These are phyloP conservation scores for Artemisia argyi DNA, from an alignment of 129 eudicot genomes.

Conservation along the genomic window DNA sequence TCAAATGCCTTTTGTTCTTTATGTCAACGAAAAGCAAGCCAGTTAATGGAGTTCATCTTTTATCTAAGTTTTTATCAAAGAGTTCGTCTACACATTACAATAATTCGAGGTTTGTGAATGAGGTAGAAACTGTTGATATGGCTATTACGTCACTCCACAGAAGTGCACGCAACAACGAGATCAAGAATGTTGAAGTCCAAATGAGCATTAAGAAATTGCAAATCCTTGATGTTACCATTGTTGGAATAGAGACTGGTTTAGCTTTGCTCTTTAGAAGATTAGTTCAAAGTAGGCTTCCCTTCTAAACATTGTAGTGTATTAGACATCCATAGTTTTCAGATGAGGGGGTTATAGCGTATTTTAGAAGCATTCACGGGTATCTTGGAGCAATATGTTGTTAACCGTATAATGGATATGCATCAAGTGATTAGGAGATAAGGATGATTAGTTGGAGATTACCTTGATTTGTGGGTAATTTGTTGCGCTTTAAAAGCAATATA, in stretches of 20 bases:
- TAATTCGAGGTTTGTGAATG: neutral
- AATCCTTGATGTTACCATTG: conserved; percentile 20
- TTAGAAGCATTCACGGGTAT: conserved; percentile 1
- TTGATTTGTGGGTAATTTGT: too few species aligned
- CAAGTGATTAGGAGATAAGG: too few species aligned
- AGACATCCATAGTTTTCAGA: conserved; percentile 5
- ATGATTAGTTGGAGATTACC: too few species aligned
- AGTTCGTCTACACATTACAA: neutral
- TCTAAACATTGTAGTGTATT: conserved; percentile 27
- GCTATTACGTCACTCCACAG: conserved; percentile 5
- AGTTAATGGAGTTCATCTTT: neutral
- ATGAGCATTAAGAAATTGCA: conserved; percentile 9
- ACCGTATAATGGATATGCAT: too few species aligned
- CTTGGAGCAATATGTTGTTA: neutral
- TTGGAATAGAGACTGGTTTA: conserved; percentile 18
- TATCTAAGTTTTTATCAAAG: conserved; percentile 18
- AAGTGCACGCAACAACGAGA: neutral
- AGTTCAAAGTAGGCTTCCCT: conserved; percentile 22
- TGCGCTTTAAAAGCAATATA: too few species aligned
- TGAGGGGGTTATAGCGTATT: conserved; percentile 8
- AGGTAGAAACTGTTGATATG: conserved; percentile 22
- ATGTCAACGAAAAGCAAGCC: conserved; percentile 13
- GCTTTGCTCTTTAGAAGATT: conserved; percentile 24
- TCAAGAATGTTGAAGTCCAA: conserved; percentile 18
- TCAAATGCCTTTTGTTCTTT: conserved; percentile 31